Conservation (phyloP, 768 basidiomycete species). For the Termitomyces sp. region DNA sequence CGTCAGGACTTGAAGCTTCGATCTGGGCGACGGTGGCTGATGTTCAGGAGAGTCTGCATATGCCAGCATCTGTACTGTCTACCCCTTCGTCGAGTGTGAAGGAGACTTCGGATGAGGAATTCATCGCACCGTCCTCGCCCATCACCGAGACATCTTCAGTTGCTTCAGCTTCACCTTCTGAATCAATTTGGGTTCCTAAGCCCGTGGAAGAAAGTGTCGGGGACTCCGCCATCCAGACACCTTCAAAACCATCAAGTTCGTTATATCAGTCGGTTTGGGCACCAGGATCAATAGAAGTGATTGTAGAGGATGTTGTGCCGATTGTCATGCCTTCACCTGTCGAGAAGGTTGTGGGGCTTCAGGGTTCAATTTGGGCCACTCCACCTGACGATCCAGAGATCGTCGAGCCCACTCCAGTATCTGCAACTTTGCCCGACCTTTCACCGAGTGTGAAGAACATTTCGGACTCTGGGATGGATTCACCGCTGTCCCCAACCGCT, state of each 20-base stretch:
- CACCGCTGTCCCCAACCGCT: neutral
- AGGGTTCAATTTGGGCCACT: neutral
- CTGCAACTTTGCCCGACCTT: neutral
- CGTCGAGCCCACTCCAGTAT: neutral
- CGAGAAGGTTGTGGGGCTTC: neutral
- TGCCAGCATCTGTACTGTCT: neutral
- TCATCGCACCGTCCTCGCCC: neutral
- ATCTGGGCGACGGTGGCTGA: neutral
- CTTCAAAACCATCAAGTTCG: neutral
- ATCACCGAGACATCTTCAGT: neutral
- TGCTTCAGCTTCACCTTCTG: neutral
- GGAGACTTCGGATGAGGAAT: neutral
- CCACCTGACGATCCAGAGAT: neutral
- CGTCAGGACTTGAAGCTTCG: neutral
- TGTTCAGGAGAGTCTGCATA: neutral
- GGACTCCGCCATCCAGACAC: neutral
- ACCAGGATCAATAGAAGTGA: no score
- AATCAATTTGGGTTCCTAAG: neutral
- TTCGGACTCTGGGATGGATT: neutral
- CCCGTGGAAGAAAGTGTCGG: neutral
- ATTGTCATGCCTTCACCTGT: neutral
- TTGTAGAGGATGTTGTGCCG: neutral
- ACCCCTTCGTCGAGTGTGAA: conserved; percentile 2
- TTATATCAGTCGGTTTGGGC: no score
- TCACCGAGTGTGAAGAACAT: neutral